These are phyloP conservation scores for Cercospora nicotianae DNA, from an alignment of 2,329 filamentous ascomycete genomes.

Conservation along the genomic window DNA sequence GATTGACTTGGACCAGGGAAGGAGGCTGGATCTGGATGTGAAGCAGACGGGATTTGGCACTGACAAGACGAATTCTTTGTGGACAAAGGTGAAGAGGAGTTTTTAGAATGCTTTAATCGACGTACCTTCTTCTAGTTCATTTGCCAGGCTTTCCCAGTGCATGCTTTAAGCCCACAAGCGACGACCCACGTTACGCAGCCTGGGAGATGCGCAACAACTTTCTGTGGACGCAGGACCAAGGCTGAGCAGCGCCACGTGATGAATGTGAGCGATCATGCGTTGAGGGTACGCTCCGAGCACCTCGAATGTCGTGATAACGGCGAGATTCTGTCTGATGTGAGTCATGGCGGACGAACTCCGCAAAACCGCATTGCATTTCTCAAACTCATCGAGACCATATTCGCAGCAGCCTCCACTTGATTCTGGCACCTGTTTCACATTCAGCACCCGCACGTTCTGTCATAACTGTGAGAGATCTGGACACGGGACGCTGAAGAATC, in stretches of 20 bases:
- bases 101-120: neutral
- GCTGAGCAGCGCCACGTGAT: neutral
- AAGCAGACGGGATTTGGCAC: neutral
- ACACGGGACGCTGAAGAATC: neutral
- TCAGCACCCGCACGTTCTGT: neutral
- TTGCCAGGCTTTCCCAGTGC: neutral
- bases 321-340: neutral
- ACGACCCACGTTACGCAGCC: neutral
- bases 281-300: neutral
- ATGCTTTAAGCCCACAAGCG: neutral
- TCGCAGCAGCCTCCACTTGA: neutral
- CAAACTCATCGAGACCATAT: neutral
- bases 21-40: slow-evolving; percentile 42
- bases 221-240: neutral
- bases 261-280: neutral
- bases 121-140: neutral
- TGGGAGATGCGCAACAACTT: neutral
- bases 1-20: slow-evolving; percentile 47
- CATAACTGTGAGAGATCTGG: neutral
- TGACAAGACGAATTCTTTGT: neutral
- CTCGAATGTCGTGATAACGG: neutral
- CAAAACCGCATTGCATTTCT: neutral
- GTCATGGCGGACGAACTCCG: neutral
- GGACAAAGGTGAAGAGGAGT: neutral
- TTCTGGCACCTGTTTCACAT: neutral